Base-by-base conservation (phyloP, 2,329 filamentous ascomycete species). In the Pseudocercospora fijiensis region DNA sequence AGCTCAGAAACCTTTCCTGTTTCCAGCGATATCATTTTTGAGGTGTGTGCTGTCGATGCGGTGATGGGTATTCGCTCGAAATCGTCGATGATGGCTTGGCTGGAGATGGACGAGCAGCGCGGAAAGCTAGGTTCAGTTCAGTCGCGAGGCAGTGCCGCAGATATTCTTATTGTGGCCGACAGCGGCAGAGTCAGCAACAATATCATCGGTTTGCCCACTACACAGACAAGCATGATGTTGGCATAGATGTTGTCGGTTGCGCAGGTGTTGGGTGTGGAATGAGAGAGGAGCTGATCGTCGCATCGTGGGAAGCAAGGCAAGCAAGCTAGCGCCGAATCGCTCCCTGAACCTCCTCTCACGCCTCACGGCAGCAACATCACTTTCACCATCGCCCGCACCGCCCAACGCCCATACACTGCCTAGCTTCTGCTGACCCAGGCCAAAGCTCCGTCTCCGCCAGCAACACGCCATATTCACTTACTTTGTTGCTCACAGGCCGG, bases 391-490 rank as follows among this genome's bases (percentile, higher is more conserved):
- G 33, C 30, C 55, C 22, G 30, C 30, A 41, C 8, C 26, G 20
- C 26, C 26, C n/a, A 18, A n/a, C n/a, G n/a, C n/a, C 49, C 49
- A 26, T n/a, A 28, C 28, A 28, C 22, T 16, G 16, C 22, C 22
- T 16, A 24, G 11, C 37, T 33, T 18, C 55, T 22, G 5, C 26
- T 24, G 22, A 57, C 30, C 62, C 57, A 57, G 27, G 57, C 62
- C 49, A 52, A 45, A 64, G 51, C 57, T 60, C 20, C 52, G 57
- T 43, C 22, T 28, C 18, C 49, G 28, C 52, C 52, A 27, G 51
- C 57, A 51, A 60, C 62, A 60, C 62, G 62, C 37, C 57, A 64
- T 60, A 51, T 28, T 26, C 41, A 24, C 30, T 52, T 27, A n/a
- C 47, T 30, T 30, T 45, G 26, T 33, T 22, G n/a, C 22, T 18